phyloP scores from a whole-genome alignment of 768 basidiomycete genomes.

The Tricholomella constricta region DNA sequence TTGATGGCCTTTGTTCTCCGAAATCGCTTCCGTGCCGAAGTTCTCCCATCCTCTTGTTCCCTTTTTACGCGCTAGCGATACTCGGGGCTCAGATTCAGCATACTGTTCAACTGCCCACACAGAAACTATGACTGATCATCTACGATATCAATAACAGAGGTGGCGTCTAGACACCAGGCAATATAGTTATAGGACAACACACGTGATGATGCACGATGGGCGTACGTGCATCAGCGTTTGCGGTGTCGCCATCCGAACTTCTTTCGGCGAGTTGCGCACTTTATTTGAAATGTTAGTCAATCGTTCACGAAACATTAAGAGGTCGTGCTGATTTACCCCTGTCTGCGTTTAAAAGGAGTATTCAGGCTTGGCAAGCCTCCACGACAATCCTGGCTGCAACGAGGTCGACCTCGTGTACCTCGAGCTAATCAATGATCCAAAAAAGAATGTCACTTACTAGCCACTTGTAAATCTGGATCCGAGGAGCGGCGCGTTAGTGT shows the following conservation, averaged over 20 bases:
- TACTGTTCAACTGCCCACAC: not conserved
- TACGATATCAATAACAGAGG: conserved; percentile 9
- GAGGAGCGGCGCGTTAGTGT: no score
- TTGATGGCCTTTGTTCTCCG: conserved; percentile 1
- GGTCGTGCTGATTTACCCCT: not conserved
- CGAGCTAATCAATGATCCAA: no score
- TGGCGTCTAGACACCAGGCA: not conserved
- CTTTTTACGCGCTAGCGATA: not conserved
- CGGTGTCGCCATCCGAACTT: not conserved
- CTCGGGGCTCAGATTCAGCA: not conserved
- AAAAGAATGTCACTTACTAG: no score
- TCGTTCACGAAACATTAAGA: not conserved
- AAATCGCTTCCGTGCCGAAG: conserved; percentile 1
- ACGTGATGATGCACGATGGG: conserved; percentile 4
- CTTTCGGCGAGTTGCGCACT: not conserved
- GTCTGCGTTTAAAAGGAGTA: not conserved
- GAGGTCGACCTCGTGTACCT: not conserved
- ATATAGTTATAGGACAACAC: not conserved
- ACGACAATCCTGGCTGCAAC: not conserved
- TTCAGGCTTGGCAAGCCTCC: not conserved
- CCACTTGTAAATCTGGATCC: no score
- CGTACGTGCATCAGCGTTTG: not conserved
- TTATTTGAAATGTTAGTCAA: not conserved
- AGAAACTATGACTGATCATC: conserved; percentile 10
- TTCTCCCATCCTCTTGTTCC: conserved; percentile 1